Conservation (phyloP, 2,329 filamentous ascomycete species). For the Penicillium thymicola region DNA sequence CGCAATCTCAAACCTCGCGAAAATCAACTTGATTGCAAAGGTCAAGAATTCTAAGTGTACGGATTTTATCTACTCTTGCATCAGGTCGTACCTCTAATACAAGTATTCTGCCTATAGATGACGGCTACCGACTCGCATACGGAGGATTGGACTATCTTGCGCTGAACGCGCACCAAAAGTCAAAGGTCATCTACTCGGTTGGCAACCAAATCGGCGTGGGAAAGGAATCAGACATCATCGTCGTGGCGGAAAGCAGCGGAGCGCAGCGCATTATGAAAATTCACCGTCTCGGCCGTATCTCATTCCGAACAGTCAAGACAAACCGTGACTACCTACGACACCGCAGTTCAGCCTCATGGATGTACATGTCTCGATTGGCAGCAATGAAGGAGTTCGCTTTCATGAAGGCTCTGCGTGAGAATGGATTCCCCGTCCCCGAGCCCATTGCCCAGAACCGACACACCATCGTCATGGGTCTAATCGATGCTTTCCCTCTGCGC, state of each 20-base stretch:
- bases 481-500: slow-evolving; percentile 87
- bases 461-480: slow-evolving; percentile 91
- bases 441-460: slow-evolving; percentile 88
- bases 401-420: slow-evolving; percentile 79
- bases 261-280: slow-evolving; percentile 87
- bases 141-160: slow-evolving; percentile 97
- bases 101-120: slow-evolving; percentile 51
- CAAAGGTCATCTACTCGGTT: slow-evolving; percentile 80
- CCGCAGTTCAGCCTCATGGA: slow-evolving; percentile 79
- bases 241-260: slow-evolving; percentile 78
- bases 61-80: background rate
- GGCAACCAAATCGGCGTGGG: slow-evolving; percentile 93
- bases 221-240: slow-evolving; percentile 96
- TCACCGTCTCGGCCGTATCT: slow-evolving; percentile 90
- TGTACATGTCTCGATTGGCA: slow-evolving; percentile 92
- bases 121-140: slow-evolving; percentile 94
- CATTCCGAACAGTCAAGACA: slow-evolving; percentile 91
- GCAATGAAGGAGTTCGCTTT: slow-evolving; percentile 94
- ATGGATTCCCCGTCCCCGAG: slow-evolving; percentile 85
- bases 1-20: slow-evolving; percentile 86
- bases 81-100: slow-evolving; percentile 3
- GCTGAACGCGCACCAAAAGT: slow-evolving; percentile 79
- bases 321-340: slow-evolving; percentile 94
- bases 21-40: slow-evolving; percentile 83
- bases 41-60: slow-evolving; percentile 87